These are phyloP conservation scores for Xerocomellus dryophilus DNA, from an alignment of 768 basidiomycete genomes.

Conservation along the genomic window DNA sequence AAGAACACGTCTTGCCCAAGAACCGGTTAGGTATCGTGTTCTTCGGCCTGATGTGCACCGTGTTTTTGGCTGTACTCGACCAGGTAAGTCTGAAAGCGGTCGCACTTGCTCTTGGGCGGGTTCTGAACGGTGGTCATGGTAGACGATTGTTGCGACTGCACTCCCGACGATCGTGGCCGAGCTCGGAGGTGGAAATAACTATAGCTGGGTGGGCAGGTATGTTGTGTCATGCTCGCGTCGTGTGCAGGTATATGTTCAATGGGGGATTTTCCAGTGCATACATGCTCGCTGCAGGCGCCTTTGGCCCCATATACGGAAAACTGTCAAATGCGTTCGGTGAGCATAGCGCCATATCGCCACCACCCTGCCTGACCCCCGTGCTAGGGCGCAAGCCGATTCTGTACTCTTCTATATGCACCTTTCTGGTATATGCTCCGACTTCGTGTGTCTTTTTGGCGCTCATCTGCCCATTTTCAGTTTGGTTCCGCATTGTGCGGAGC, in stretches of 20 bases:
- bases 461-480: constrained; percentile 39
- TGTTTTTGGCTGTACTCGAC: constrained; percentile 50
- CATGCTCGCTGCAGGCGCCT: constrained; percentile 62
- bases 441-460: background rate
- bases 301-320: constrained; percentile 77
- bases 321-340: constrained; percentile 55
- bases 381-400: constrained; percentile 68
- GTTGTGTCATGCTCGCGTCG: constrained; percentile 9
- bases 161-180: constrained; percentile 66
- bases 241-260: background rate
- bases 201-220: constrained; percentile 74
- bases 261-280: constrained; percentile 53
- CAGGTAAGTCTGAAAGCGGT: constrained; percentile 45
- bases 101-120: too few species aligned
- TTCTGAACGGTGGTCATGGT: background rate
- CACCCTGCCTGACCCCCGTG: background rate
- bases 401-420: constrained; percentile 60
- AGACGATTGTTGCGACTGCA: constrained; percentile 72
- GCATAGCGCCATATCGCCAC: background rate
- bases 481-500: constrained; percentile 81
- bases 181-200: constrained; percentile 58
- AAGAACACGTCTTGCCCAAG: constrained; percentile 52
- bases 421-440: constrained; percentile 49
- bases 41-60: constrained; percentile 29
- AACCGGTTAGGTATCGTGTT: constrained; percentile 25